Evolutionary conservation across 2,329 filamentous ascomycete species (phyloP), one percentile per base, ranked within the genome.

Genomic region (Alternaria sp.): DNA sequence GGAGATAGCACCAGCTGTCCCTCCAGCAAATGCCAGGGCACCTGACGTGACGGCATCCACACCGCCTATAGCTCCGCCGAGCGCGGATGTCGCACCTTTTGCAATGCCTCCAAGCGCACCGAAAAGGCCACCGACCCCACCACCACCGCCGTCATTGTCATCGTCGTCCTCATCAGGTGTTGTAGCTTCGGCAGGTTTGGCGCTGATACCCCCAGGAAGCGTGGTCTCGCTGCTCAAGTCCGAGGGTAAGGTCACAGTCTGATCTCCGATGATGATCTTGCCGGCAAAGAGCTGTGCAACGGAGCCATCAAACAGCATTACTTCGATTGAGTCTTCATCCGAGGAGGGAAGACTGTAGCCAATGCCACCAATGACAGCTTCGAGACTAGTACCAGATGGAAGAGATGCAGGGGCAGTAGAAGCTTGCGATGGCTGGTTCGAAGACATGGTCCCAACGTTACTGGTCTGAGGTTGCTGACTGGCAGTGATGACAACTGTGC

Each of bases 321-420:
- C 63, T 15, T 61, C 44, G 15, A 63, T 53, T 17, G 68, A 46
- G 4, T 53, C 60, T 47, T 68, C 51, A 44, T 53, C 54, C 6
- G 62, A 36, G 2, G 57, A 56, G 17, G 68, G 66, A 17, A 70
- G 66, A 30, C 63, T 58, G 44, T 68, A 70, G 4, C 36, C 19
- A 11, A 59, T 30, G 10, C 57, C 61, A 13, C 61, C 66, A n/a
- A 70, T 67, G 12, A 64, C 19, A 3, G 52, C 61, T 53, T 68
- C 68, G 46, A 66, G 19, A 8, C 19, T 28, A 21, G 15, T 7
- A 17, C 4, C 55, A 25, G 45, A 36, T 26, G 55, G 28, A 15
- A 57, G 21, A 8, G 30, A 5, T 13, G 45, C 26, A 19, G 19
- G 30, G 6, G 44, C 12, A 15, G 30, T 43, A 17, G 45, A 36